Percentiles rank a stretch among this genome's conserved stretches.
Conservation (phyloP, 1,284 basidiomycete species). For the Peniophora sp. region DNA sequence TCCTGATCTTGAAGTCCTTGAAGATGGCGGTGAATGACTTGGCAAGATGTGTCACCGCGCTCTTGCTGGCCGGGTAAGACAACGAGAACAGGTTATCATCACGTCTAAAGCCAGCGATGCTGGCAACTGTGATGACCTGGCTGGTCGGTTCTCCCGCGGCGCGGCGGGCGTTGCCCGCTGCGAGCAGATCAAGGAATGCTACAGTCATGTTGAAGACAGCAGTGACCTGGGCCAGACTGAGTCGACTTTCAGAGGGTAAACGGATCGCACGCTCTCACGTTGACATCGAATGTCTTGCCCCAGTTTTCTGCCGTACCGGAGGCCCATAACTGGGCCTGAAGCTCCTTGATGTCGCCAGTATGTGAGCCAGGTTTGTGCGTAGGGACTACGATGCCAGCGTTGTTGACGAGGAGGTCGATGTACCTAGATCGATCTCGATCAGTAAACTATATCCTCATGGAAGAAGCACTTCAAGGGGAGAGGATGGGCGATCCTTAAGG, state of each 20-base stretch:
- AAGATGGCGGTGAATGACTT: conserved; percentile 62
- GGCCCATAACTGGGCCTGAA: conserved; percentile 62
- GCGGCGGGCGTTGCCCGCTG: conserved; percentile 45
- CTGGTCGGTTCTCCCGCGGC: conserved; percentile 18
- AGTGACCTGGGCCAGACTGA: conserved; percentile 19
- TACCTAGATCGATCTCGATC: too few relatives aligned
- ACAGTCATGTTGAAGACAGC: conserved; percentile 66
- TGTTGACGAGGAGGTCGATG: conserved; percentile 60
- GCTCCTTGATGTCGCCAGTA: conserved; percentile 42
- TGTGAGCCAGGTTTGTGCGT: conserved; percentile 9
- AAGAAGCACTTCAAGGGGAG: too few relatives aligned
- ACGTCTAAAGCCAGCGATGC: conserved; percentile 55
- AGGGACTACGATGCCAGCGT: conserved; percentile 61
- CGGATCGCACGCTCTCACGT: conserved; percentile 26
- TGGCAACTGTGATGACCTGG: conserved; percentile 56
- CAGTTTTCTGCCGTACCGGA: conserved; percentile 52
- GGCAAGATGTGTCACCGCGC: conserved; percentile 60
- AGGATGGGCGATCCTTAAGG: too few relatives aligned
- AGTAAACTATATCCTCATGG: too few relatives aligned
- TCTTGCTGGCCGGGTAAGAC: conserved; percentile 65
- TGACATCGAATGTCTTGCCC: conserved; percentile 55
- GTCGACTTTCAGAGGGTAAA: too few relatives aligned
- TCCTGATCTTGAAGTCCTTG: conserved; percentile 65
- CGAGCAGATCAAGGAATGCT: conserved; percentile 64
- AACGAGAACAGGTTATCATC: conserved; percentile 56